Base-by-base conservation (phyloP, 805 yeast genomes). In the Monosporozyma aerobia region DNA sequence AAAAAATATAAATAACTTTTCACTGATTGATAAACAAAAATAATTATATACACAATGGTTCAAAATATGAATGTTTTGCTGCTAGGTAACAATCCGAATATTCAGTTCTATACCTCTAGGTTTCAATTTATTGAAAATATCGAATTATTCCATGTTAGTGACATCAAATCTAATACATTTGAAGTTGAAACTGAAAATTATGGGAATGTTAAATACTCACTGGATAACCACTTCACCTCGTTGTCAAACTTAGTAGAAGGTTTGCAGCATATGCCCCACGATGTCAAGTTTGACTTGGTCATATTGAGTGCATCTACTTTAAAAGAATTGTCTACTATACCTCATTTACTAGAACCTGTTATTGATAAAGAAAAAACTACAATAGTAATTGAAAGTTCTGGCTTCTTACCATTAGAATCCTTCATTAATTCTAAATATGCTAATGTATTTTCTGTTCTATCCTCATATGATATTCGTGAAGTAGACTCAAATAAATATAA, bases 361-460 rank as follows among this genome's bases (percentile, higher is more conserved):
- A 51, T 78, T 25, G 64, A 64, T 50, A 63, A 63, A 55, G 16
- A 43, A 13, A 74, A 61, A 23, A 75, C 87, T 23, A 69, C 79
- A 29, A 67, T 85, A 5, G 67, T 85, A 19, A 70, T 85, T 35
- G 92, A 85, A 68, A 77, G 82, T 50, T 77, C 87, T 0, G 85
- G 87, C 3, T 83, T 77, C 62, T 78, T 85, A 51, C 81, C 82
- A 62, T 63, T 85, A 50, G 90, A 85, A 63, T 81, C 85, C 4
- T 83, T 83, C 60, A 73, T 83, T 40, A 77, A 57, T 65, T 68
- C 39, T n/a, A 29, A 44, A n/a, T 7, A 44, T 16, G 14, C 47
- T 3, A 72, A 71, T 4, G 70, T 80, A 9, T 69, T 78, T 50
- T 76, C 83, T 39, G 81, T 44, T 78, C 9, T 82, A 82, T 75